Percentiles rank a stretch among this genome's conserved stretches.
Evolutionary conservation across 2,329 filamentous ascomycete genomes (phyloP).

Genomic region (Ophiostoma tasmaniense): DNA sequence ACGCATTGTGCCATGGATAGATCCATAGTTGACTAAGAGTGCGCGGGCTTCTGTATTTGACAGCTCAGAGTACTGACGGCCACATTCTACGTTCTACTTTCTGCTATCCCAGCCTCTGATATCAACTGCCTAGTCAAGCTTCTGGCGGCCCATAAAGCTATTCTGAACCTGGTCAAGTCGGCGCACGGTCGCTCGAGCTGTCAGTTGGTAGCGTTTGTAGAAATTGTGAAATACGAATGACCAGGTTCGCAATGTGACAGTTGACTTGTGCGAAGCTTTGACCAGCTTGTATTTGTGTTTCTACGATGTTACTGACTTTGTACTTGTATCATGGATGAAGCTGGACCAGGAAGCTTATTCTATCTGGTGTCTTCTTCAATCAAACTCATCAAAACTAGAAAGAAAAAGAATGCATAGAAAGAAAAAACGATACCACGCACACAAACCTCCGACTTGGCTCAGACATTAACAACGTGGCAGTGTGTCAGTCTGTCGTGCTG

Average conservation of each 20-base stretch:
- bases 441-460: conserved; percentile 1
- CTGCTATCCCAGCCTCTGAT: too few species aligned
- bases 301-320: too few species aligned
- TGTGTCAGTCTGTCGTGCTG: neutral
- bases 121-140: neutral
- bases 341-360: neutral
- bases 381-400: neutral
- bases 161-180: neutral
- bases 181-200: neutral
- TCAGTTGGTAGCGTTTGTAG: neutral
- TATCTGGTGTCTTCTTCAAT: neutral
- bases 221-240: neutral
- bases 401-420: neutral
- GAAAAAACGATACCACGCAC: neutral
- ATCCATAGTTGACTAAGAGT: neutral
- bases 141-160: neutral
- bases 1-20: too few species aligned
- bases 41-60: neutral
- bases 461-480: neutral
- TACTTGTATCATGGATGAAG: too few species aligned
- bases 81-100: too few species aligned
- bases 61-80: neutral
- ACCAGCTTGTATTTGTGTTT: too few species aligned
- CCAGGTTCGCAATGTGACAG: neutral
- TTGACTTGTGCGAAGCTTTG: too few species aligned